A percentile compares a stretch with the other conserved stretches of the same genome.
phyloP scores from a whole-genome alignment of 2,329 filamentous ascomycete genomes.

The Fusarium irregulare region DNA sequence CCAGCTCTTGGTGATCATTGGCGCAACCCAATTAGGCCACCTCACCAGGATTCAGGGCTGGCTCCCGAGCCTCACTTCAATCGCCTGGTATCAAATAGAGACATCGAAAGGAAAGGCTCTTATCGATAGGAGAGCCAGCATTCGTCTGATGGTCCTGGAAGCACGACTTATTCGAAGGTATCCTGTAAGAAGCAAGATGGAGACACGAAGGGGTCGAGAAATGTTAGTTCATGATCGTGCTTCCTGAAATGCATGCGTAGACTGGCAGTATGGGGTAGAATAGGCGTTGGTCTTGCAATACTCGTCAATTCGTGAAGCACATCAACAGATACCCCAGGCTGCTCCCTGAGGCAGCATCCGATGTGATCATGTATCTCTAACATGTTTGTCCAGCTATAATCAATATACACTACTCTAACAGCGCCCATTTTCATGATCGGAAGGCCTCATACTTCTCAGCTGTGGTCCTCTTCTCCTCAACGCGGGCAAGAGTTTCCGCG shows the following conservation, averaged over 20 bases:
- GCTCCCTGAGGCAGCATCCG: not conserved
- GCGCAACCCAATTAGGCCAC: not conserved
- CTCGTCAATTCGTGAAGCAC: conserved; percentile 12
- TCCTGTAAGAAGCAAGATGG: not conserved
- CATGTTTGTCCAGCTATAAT: not conserved
- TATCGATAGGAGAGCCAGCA: not conserved
- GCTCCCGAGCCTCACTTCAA: not conserved
- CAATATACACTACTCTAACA: not conserved
- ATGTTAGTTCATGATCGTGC: not conserved
- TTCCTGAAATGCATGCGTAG: not conserved
- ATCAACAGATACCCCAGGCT: not conserved
- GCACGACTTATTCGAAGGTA: not conserved
- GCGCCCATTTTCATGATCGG: conserved; percentile 45
- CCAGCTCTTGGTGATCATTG: not conserved
- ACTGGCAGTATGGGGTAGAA: not conserved
- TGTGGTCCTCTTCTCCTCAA: conserved; percentile 75
- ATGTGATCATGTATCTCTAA: conserved; percentile 7
- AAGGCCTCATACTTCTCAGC: conserved; percentile 70
- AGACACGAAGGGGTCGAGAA: not conserved
- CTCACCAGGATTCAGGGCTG: not conserved
- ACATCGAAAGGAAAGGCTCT: not conserved
- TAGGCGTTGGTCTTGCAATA: not conserved
- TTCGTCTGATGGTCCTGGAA: not conserved
- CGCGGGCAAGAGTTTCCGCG: conserved; percentile 70
- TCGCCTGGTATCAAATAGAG: not conserved